Base-by-base conservation (phyloP, 2,329 filamentous ascomycete genomes). In the Hypomyces perniciosus region DNA sequence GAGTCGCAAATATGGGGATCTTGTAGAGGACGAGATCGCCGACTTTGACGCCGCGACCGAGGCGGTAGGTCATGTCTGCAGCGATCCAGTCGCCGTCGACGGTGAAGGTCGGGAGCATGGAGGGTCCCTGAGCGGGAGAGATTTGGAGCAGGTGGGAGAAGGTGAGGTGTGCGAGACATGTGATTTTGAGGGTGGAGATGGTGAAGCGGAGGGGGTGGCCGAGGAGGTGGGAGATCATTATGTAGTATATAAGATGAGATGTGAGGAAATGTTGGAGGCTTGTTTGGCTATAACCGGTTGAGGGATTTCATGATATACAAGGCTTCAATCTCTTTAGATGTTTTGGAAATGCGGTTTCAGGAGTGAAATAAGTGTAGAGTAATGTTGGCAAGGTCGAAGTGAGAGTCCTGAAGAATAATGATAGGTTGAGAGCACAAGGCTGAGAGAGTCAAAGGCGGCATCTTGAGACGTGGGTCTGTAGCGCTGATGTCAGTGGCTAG, bases 81-180 rank as follows among this genome's bases (percentile, higher is more conserved):
- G 91, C 66, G 43, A 92, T 75, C 67, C 75, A 83, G 62, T 92
- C 86, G 50, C 84, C 84, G 7, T 74, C 68, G 1, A 83, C 74
- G 27, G 77, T 74, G 54, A 96, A 83, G 0, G 90, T 96, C 6
- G 92, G 92, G 46, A 93, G 79, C 93, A 97, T 97, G 13, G 87
- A 92, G 4, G 90, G 83, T 2, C 92, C 92, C 28, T 75, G 74
- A 12, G 83, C 83, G 4, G 74, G 68, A 20, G 78, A 77, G 57
- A 85, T 61, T 56, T 75, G 75, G 69, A 82, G 80, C 60, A 81
- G 72, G 69, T 93, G 84, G 40, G 81, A 77, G 54, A 74, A 57
- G 13, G 73, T 70, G 53, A 72, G 67, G 54, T 77, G 60, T 42
- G 71, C 56, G 48, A 78, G 61, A 57, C 73, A 73, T 47, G 74